Percentiles rank a stretch among this genome's conserved stretches.
Evolutionary conservation across 306 rosid genomes (phyloP).

Genomic region (Trifolium repens): DNA sequence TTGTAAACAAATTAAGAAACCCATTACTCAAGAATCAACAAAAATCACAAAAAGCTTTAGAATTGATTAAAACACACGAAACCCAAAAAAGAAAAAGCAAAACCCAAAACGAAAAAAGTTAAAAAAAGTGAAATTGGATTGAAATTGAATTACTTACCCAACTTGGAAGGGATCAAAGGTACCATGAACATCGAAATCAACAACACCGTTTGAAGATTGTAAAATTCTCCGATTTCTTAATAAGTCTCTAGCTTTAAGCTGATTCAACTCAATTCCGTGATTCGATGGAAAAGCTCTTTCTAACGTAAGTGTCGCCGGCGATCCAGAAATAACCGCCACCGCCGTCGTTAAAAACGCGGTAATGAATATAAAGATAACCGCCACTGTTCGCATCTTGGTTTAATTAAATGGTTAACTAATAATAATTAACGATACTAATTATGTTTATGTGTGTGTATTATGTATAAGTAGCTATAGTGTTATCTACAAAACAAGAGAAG

Average conservation of each 20-base stretch:
- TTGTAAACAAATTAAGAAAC: neutral
- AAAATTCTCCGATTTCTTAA: slow-evolving; percentile 75
- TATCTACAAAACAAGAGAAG: neutral
- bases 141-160: slow-evolving; percentile 58
- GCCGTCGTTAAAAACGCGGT: slow-evolving; percentile 43
- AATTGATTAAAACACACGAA: slow-evolving; percentile 30
- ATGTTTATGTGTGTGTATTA: neutral
- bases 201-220: slow-evolving; percentile 72
- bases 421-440: slow-evolving; percentile 2
- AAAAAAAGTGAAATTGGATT: slow-evolving; percentile 27
- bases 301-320: slow-evolving; percentile 65
- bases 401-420: neutral
- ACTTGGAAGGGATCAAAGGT: slow-evolving; percentile 83
- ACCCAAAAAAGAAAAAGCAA: neutral
- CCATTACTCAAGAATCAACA: slow-evolving; percentile 35
- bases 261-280: slow-evolving; percentile 69
- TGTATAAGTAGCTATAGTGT: neutral
- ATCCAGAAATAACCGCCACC: slow-evolving; percentile 41
- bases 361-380: slow-evolving; percentile 39
- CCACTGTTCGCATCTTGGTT: slow-evolving; percentile 46
- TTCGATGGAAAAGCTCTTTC: slow-evolving; percentile 83
- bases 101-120: neutral
- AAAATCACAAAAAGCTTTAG: slow-evolving; percentile 13
- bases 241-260: slow-evolving; percentile 72
- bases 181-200: slow-evolving; percentile 73